These are phyloP conservation scores for Talaromyces amestolkiae DNA, from an alignment of 2,329 filamentous ascomycete species.

Conservation along the genomic window DNA sequence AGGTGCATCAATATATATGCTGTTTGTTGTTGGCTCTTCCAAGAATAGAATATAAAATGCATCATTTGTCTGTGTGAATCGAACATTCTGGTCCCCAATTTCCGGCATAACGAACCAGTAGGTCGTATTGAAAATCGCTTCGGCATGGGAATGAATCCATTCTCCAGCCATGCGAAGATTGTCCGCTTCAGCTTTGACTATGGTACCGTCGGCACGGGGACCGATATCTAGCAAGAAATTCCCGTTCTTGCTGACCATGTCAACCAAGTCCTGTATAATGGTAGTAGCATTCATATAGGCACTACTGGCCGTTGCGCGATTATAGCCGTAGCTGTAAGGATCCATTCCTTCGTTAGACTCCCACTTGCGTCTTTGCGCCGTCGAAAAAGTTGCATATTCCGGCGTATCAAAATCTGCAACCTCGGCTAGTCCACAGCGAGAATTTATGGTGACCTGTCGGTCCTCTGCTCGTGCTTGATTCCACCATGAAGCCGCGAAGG, in stretches of 20 bases:
- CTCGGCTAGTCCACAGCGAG: conserved; percentile 55
- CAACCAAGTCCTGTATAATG: conserved; percentile 50
- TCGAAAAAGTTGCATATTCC: conserved; percentile 54
- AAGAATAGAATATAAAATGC: conserved; percentile 54
- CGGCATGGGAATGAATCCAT: conserved; percentile 54
- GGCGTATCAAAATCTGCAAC: conserved; percentile 58
- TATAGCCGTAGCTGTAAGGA: conserved; percentile 60
- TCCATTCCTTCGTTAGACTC: conserved; percentile 61
- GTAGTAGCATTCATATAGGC: conserved; percentile 54
- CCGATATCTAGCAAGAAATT: conserved; percentile 59
- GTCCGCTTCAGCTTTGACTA: conserved; percentile 49
- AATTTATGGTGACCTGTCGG: conserved; percentile 56
- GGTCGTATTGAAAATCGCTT: conserved; percentile 57
- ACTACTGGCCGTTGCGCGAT: conserved; percentile 51
- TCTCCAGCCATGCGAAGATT: conserved; percentile 52
- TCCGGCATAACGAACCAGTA: conserved; percentile 50
- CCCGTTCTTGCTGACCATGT: conserved; percentile 56
- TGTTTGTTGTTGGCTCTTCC: conserved; percentile 32
- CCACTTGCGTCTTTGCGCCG: conserved; percentile 57
- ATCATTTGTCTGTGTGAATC: conserved; percentile 52
- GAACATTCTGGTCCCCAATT: conserved; percentile 39
- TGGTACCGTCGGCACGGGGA: conserved; percentile 55
- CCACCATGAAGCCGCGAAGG: conserved; percentile 46
- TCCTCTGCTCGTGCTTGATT: conserved; percentile 40
- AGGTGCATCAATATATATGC: conserved; percentile 14